Base-by-base conservation (phyloP, 2,329 filamentous ascomycete species). In the Pseudogymnoascus sp. region DNA sequence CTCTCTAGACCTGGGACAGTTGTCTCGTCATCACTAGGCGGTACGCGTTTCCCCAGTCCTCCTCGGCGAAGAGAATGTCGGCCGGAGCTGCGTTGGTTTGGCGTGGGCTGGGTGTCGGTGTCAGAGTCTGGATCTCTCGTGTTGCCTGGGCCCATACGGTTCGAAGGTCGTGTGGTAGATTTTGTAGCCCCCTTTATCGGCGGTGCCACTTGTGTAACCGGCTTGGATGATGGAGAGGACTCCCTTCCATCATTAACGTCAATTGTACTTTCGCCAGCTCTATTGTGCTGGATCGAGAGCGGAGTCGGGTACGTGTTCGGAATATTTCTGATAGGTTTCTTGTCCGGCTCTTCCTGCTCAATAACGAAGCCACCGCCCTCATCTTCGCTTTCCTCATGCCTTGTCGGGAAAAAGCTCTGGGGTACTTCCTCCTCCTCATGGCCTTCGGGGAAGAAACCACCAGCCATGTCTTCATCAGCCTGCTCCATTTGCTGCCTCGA, bases 361-460 rank as follows among this genome's bases (percentile, higher is more conserved):
- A 36, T 23, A 46, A 72, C 56, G 28, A 73, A 72, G 1, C 71
- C 71, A 18, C 69, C 70, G 16, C 64, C 56, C 16, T 66, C 65
- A 42, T 70, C 63, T 8, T 69, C 70, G 25, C 70, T 66, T 18
- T 69, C 66, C 18, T 70, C 66, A 42, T 70, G 67, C 31, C 42
- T 66, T 11, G 70, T 70, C 25, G 72, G 71, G 50, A 73, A 74
- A 65, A 73, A 74, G 40, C 67, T 66, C 1, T 36, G 40, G 40
- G 69, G 67, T 8, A 62, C 46, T 53, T 78, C 78, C 16, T 80
- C 81, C 42, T 80, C 78, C 28, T 84, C 80, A 60, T 79, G 82
- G 1, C 80, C 83, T 64, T 84, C 83, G 0, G 81, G 84, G 7
- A 88, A 71, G 67, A 88, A 88, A 0, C 85, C 86, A 0, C 86